phyloP scores from a whole-genome alignment of 352 stramenopile species.

The Phytopythium vexans region DNA sequence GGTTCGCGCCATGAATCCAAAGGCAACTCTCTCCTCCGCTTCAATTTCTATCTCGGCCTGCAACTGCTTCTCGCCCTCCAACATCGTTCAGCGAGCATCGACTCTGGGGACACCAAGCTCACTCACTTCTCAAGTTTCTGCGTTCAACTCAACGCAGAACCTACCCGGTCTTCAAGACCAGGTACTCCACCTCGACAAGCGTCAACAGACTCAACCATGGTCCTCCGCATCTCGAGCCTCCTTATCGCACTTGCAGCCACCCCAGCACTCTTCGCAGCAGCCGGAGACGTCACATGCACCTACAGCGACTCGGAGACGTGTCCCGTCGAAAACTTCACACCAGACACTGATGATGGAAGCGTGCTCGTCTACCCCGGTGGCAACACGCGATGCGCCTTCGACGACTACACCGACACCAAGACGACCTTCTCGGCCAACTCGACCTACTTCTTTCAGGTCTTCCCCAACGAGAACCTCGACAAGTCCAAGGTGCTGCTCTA shows the following conservation, averaged over 20 bases:
- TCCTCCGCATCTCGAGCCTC: constrained; percentile 1
- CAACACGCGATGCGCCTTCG: constrained; percentile 48
- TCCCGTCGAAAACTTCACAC: constrained; percentile 21
- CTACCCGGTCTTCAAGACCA: not conserved
- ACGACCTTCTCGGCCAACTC: constrained; percentile 47
- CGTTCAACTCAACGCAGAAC: not conserved
- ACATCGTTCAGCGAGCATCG: not conserved
- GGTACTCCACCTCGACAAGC: constrained; percentile 4
- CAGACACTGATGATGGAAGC: constrained; percentile 23
- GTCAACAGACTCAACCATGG: not conserved
- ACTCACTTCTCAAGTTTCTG: constrained; percentile 3
- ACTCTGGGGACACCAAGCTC: not conserved
- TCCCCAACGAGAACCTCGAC: constrained; percentile 31
- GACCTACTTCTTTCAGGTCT: too few species aligned
- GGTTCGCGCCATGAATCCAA: too few species aligned
- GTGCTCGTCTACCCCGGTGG: constrained; percentile 43
- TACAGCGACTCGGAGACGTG: constrained; percentile 25
- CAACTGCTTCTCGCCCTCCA: not conserved
- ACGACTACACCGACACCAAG: constrained; percentile 27
- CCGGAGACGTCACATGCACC: constrained; percentile 21
- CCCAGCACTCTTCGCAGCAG: constrained; percentile 20
- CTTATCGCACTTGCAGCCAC: constrained; percentile 5
- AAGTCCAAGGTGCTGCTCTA: constrained; percentile 63
- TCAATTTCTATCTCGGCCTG: constrained; percentile 1
- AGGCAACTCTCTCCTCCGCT: too few species aligned